Evolutionary conservation across 2,329 filamentous ascomycete genomes (phyloP).

Genomic region (Aspergillus terreus): DNA sequence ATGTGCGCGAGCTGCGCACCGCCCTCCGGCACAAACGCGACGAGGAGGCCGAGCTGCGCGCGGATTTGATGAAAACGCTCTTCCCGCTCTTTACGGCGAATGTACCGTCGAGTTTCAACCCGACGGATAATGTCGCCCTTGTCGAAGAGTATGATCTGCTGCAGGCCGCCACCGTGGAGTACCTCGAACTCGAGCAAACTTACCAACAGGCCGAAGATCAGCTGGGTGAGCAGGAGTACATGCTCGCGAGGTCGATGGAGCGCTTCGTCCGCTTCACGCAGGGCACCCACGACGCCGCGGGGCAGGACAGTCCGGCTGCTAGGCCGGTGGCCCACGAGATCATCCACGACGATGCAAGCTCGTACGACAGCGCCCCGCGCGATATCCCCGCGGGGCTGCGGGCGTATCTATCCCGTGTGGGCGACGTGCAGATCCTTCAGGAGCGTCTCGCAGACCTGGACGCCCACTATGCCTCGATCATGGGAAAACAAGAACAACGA

Average conservation of each 20-base stretch:
- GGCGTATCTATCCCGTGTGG: slow-evolving; percentile 19
- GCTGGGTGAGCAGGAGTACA: too few species aligned
- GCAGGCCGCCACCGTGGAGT: background rate
- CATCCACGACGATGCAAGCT: slow-evolving; percentile 1
- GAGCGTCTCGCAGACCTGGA: slow-evolving; percentile 20
- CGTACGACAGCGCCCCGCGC: background rate
- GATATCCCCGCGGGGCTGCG: slow-evolving; percentile 10
- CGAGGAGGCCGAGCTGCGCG: slow-evolving; percentile 18
- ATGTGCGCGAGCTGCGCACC: slow-evolving; percentile 20
- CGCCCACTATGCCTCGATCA: slow-evolving; percentile 12
- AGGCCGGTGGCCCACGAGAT: background rate
- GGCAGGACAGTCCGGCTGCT: too few species aligned
- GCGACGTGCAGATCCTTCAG: slow-evolving; percentile 21
- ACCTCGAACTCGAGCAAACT: too few species aligned
- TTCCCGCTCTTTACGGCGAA: slow-evolving; percentile 11
- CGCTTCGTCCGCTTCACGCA: too few species aligned
- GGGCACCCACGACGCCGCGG: too few species aligned
- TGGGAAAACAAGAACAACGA: slow-evolving; percentile 13
- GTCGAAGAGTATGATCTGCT: background rate
- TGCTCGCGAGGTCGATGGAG: too few species aligned
- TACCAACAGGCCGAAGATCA: too few species aligned
- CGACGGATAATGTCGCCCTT: background rate
- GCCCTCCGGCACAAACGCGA: slow-evolving; percentile 23
- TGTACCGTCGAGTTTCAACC: background rate
- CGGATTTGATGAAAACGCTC: slow-evolving; percentile 20